Base-by-base conservation (phyloP, 225 moss, liverwort and hornwort genomes). In the Antitrichia curtipendula region DNA sequence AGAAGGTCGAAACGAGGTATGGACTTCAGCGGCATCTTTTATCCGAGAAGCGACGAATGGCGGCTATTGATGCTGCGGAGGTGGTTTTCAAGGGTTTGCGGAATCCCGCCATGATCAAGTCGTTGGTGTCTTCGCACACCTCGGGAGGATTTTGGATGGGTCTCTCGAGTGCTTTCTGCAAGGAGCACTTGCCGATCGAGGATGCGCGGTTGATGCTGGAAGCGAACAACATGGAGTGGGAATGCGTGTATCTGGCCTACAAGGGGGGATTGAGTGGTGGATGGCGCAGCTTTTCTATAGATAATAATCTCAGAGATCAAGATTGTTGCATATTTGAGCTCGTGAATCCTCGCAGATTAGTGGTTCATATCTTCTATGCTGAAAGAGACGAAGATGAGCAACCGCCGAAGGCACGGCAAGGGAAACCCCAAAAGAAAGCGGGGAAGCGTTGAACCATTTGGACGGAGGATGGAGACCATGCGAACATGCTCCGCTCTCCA, bases 61-160 rank as follows among this genome's bases (percentile, higher is more conserved):
- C 81, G 66, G 91, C 94, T 32, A 81, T 94, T 68, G 94, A 92
- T 58, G 89, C 86, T 24, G 94, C 92, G 63, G 94, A 92, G 85
- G 91, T 62, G 76, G 81, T 86, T 19, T 50, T 86, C 34, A 94
- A 90, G 88, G 87, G 73, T 41, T 65, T 94, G 11, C 80, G n/a
- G 12, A 88, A 91, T 60, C 92, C 92, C 4, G 92, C 92, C 16
- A 91, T 92, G 20, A 86, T 94, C 40, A 94, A 94, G 81, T 88
- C 94, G 28, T 56, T 94, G 70, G 66, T 94, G 65, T 85, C 66
- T 57, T 94, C 92, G 72, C 94, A 94, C 57, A 94, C 94, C 52
- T 83, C 94, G 6, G 90, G 94, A 43, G 92, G 94, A 38, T 94
- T 94, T 45, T 94, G 94, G 94, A 86, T 94, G 90, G 92, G 94